A percentile compares a stretch with the other conserved stretches of the same genome.
These are phyloP conservation scores for Cyclanthera cordifolia DNA, from an alignment of 306 rosid species.

Conservation along the genomic window DNA sequence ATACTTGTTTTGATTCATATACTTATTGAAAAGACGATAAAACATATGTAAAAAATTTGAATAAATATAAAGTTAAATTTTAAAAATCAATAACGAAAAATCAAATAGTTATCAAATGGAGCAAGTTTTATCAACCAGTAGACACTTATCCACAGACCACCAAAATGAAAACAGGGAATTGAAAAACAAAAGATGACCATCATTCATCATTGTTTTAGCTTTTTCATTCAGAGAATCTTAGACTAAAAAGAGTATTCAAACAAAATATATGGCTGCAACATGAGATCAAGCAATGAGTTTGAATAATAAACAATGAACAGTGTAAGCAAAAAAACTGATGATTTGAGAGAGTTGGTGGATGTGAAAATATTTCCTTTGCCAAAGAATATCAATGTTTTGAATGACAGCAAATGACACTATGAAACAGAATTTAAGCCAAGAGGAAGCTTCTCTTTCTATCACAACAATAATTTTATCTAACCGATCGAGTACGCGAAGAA, in stretches of 20 bases:
- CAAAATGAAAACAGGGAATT: background rate
- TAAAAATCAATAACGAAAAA: too few relatives aligned
- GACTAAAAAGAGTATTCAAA: background rate
- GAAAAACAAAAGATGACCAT: background rate
- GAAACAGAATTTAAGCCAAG: conserved; percentile 2
- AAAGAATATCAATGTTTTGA: background rate
- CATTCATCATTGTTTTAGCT: background rate
- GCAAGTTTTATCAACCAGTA: too few relatives aligned
- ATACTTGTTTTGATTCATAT: too few relatives aligned
- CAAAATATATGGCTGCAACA: background rate
- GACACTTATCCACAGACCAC: background rate
- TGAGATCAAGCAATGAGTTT: background rate
- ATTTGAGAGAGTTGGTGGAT: background rate
- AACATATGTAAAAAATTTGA: too few relatives aligned
- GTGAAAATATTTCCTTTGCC: background rate
- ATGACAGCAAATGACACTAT: conserved; percentile 8
- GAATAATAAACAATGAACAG: background rate
- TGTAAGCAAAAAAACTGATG: background rate
- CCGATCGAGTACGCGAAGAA: background rate
- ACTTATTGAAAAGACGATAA: too few relatives aligned
- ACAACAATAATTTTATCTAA: background rate
- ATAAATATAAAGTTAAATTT: too few relatives aligned
- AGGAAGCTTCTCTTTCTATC: conserved; percentile 6
- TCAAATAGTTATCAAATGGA: too few relatives aligned
- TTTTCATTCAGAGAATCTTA: background rate